Conservation (phyloP, 1,139 yeast genomes). For the Saccharomyces hybrid region DNA sequence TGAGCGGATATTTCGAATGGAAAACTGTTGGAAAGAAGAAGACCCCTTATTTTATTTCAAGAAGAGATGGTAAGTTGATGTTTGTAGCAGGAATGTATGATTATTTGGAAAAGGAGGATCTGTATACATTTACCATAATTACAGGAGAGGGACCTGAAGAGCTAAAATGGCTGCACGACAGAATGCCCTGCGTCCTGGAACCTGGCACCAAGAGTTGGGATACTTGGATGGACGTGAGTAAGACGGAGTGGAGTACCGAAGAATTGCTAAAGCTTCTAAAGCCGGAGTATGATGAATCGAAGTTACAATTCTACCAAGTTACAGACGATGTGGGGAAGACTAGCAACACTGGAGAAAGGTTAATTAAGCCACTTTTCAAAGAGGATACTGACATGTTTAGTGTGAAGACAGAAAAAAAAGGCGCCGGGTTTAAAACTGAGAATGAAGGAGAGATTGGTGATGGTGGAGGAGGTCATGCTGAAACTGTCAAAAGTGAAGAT, state of each 20-base stretch:
- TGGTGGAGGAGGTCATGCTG: constrained; percentile 5
- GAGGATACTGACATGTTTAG: constrained; percentile 12
- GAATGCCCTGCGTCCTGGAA: constrained; percentile 67
- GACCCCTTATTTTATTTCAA: constrained; percentile 58
- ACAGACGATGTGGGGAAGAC: constrained; percentile 59
- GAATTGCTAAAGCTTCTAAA: constrained; percentile 36
- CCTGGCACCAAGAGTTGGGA: constrained; percentile 53
- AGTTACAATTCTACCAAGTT: constrained; percentile 49
- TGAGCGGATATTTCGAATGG: constrained; percentile 89
- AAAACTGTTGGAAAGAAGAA: constrained; percentile 33
- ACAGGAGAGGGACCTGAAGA: constrained; percentile 62
- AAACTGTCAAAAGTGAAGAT: background rate
- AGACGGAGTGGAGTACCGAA: constrained; percentile 35
- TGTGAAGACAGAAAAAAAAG: constrained; percentile 12
- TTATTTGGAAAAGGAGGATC: constrained; percentile 30
- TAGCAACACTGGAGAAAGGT: constrained; percentile 40
- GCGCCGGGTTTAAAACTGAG: constrained; percentile 4
- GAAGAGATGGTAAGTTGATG: constrained; percentile 45
- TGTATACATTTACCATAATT: constrained; percentile 56
- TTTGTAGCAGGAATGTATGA: constrained; percentile 66
- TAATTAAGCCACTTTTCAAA: constrained; percentile 38
- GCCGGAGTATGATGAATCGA: constrained; percentile 36
- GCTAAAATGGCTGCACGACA: constrained; percentile 59
- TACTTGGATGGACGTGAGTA: constrained; percentile 48
- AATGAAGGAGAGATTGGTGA: constrained; percentile 3